These are phyloP conservation scores for Plasmodium vinckei DNA, from an alignment of 169 alveolate species.

Conservation along the genomic window DNA sequence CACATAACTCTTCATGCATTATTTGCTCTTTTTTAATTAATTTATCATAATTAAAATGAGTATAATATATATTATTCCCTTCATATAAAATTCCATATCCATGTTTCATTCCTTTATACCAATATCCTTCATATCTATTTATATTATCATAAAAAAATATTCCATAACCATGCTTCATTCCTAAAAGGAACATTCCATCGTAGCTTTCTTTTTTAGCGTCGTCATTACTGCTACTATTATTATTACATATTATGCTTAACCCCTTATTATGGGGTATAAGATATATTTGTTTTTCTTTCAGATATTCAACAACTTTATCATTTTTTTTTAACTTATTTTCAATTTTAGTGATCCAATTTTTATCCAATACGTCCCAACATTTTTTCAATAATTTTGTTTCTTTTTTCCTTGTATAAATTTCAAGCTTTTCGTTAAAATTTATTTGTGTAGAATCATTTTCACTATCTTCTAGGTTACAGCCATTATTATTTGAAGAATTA, in stretches of 20 bases:
- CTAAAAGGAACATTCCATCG: slow-evolving; percentile 69
- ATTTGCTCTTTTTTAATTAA: slow-evolving; percentile 60
- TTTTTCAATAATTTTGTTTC: slow-evolving; percentile 38
- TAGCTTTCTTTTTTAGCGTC: slow-evolving; percentile 52
- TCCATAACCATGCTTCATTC: slow-evolving; percentile 75
- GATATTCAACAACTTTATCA: slow-evolving; percentile 62
- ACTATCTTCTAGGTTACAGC: background rate
- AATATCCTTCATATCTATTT: slow-evolving; percentile 74
- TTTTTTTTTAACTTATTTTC: slow-evolving; percentile 44
- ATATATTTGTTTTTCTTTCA: slow-evolving; percentile 30
- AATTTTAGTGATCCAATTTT: slow-evolving; percentile 38
- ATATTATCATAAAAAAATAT: slow-evolving; percentile 53
- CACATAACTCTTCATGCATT: slow-evolving; percentile 30
- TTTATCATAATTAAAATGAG: slow-evolving; percentile 65
- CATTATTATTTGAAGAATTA: background rate
- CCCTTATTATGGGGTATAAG: slow-evolving; percentile 71
- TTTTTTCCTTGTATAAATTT: slow-evolving; percentile 12
- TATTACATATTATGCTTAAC: slow-evolving; percentile 50
- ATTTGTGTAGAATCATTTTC: slow-evolving; percentile 2
- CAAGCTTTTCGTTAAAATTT: slow-evolving; percentile 38
- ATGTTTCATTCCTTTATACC: slow-evolving; percentile 74
- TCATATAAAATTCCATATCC: slow-evolving; percentile 72
- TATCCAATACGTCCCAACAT: slow-evolving; percentile 50
- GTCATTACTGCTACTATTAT: background rate
- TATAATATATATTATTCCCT: slow-evolving; percentile 62